These are phyloP conservation scores for Clarireedia monteithiana DNA, from an alignment of 2,329 filamentous ascomycete species.

Conservation along the genomic window DNA sequence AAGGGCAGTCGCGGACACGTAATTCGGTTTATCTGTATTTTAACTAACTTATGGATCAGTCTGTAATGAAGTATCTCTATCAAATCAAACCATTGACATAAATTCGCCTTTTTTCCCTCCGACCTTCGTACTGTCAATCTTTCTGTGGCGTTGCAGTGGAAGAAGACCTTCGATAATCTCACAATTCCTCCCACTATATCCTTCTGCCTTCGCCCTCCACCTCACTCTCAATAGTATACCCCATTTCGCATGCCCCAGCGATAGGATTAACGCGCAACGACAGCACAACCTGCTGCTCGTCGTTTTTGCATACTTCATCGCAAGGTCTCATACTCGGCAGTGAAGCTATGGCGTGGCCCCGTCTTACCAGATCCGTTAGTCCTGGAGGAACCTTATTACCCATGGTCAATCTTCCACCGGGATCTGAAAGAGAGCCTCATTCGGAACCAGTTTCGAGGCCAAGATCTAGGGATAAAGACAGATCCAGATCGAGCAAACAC, in stretches of 20 bases:
- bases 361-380: slow-evolving; percentile 24
- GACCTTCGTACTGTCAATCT: not conserved
- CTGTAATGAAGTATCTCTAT: too few relatives aligned
- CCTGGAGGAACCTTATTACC: slow-evolving; percentile 23
- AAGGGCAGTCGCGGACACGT: not conserved
- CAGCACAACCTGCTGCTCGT: slow-evolving; percentile 29
- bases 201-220: not conserved
- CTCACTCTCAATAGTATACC: not conserved
- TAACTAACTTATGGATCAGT: not conserved
- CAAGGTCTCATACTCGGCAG: not conserved
- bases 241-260: slow-evolving; percentile 27
- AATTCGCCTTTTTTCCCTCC: too few relatives aligned
- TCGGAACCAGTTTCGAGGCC: slow-evolving; percentile 22
- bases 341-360: slow-evolving; percentile 27
- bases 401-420: slow-evolving; percentile 24
- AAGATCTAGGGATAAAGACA: slow-evolving; percentile 18
- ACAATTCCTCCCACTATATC: not conserved
- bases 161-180: not conserved
- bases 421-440: slow-evolving; percentile 11
- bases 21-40: not conserved
- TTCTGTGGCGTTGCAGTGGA: slow-evolving; percentile 5
- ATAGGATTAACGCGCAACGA: slow-evolving; percentile 21
- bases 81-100: too few relatives aligned
- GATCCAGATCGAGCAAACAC: slow-evolving; percentile 22
- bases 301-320: not conserved